Evolutionary conservation across 2,329 filamentous ascomycete genomes (phyloP).

Genomic region (Tolypocladium paradoxum): DNA sequence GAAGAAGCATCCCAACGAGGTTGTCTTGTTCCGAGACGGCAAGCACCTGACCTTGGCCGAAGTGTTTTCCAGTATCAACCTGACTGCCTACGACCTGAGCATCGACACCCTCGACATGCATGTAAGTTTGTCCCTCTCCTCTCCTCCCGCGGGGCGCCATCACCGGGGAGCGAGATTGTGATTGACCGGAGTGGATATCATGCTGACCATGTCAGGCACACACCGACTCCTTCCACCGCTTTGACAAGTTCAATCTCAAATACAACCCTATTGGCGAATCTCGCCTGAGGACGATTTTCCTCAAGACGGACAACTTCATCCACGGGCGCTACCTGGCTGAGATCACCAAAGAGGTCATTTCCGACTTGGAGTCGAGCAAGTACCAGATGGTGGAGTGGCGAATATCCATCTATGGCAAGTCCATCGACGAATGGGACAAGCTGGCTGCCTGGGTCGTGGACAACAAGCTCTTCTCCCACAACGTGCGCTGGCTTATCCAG

Average conservation of each 20-base stretch:
- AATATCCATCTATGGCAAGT: constrained; percentile 91
- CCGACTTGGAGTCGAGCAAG: constrained; percentile 95
- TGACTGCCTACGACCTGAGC: constrained; percentile 94
- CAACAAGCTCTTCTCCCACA: constrained; percentile 96
- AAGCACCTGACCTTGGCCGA: constrained; percentile 84
- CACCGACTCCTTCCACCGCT: constrained; percentile 95
- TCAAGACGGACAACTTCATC: constrained; percentile 98
- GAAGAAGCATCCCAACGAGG: constrained; percentile 94
- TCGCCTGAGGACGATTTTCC: constrained; percentile 88
- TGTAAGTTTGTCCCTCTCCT: constrained; percentile 38
- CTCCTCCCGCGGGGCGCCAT: background rate
- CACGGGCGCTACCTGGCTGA: constrained; percentile 91
- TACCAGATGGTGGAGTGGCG: constrained; percentile 99
- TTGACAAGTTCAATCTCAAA: constrained; percentile 99
- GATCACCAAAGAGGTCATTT: constrained; percentile 95
- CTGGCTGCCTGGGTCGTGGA: constrained; percentile 95
- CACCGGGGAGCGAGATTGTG: background rate
- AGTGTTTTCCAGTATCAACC: constrained; percentile 93
- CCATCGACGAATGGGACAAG: constrained; percentile 93
- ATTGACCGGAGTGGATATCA: background rate
- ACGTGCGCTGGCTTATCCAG: constrained; percentile 94
- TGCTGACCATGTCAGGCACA: constrained; percentile 52
- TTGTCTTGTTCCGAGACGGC: constrained; percentile 84
- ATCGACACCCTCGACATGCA: constrained; percentile 99
- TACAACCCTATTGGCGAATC: constrained; percentile 98